Percentiles rank a stretch among this genome's conserved stretches.
Conservation (phyloP, 768 basidiomycete species). For the Sporobolomyces pararoseus region DNA sequence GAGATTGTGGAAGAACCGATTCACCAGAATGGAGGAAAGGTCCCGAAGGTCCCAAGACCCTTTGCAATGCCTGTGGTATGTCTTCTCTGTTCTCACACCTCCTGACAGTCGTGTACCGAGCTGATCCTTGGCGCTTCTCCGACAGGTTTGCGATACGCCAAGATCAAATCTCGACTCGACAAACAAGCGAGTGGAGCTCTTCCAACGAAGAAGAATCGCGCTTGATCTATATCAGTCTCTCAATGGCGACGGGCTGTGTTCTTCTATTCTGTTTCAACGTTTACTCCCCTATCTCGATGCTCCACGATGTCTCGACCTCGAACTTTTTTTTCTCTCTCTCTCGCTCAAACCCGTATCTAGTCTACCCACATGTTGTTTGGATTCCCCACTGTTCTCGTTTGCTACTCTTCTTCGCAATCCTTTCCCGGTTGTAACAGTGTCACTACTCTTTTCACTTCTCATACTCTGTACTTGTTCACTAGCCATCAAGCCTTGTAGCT, state of each 20-base stretch:
- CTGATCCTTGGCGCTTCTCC: no score
- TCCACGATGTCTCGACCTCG: neutral
- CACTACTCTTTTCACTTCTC: no score
- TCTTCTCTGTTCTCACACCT: neutral
- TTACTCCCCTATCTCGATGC: neutral
- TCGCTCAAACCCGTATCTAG: neutral
- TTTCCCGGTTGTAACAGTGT: slow-evolving; percentile 5
- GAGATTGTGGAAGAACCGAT: slow-evolving; percentile 53
- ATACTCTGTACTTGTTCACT: no score
- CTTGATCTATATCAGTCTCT: neutral
- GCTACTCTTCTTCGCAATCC: neutral
- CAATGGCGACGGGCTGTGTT: no score
- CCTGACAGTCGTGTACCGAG: neutral
- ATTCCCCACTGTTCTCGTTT: neutral
- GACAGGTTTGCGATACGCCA: slow-evolving; percentile 39
- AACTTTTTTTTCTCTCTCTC: neutral
- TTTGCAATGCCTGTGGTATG: slow-evolving; percentile 43
- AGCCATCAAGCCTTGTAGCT: no score
- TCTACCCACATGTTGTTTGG: neutral
- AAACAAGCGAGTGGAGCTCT: slow-evolving; percentile 28
- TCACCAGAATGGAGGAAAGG: slow-evolving; percentile 43
- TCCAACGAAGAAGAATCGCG: slow-evolving; percentile 8
- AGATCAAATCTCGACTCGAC: slow-evolving; percentile 36
- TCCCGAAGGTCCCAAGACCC: slow-evolving; percentile 36
- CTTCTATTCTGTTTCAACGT: neutral